Conservation (phyloP, 1,139 yeast genomes). For the Hanseniaspora sp. region DNA sequence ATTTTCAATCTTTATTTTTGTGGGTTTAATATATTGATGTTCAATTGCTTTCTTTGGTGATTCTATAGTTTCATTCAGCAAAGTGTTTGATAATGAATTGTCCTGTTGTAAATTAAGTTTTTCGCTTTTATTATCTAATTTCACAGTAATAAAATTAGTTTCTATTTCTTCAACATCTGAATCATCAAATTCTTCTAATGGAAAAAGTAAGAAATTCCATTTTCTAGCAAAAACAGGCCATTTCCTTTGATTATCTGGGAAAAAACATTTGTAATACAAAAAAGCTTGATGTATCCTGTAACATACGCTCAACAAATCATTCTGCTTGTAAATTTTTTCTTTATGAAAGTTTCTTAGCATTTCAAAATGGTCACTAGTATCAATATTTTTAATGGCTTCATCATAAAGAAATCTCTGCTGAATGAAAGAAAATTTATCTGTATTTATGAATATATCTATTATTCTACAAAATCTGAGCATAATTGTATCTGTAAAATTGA, state of each 20-base stretch:
- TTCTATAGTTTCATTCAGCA: no score
- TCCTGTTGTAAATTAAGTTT: no score
- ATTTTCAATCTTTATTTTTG: no score
- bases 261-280: background rate
- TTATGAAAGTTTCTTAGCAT: background rate
- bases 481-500: background rate
- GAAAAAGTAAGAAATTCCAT: background rate
- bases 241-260: background rate
- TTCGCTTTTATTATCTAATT: background rate
- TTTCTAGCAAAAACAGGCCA: background rate
- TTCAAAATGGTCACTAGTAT: no score
- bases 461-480: background rate
- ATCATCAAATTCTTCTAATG: background rate
- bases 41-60: no score
- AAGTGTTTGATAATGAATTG: no score
- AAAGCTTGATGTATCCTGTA: background rate
- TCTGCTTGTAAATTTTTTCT: background rate
- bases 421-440: background rate
- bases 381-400: no score
- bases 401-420: background rate
- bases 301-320: background rate
- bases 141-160: background rate
- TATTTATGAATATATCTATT: background rate
- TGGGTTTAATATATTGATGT: no score
- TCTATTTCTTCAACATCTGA: background rate